Evolutionary conservation across 345 rosid species (phyloP).

Genomic region (Moricandia arvensis): DNA sequence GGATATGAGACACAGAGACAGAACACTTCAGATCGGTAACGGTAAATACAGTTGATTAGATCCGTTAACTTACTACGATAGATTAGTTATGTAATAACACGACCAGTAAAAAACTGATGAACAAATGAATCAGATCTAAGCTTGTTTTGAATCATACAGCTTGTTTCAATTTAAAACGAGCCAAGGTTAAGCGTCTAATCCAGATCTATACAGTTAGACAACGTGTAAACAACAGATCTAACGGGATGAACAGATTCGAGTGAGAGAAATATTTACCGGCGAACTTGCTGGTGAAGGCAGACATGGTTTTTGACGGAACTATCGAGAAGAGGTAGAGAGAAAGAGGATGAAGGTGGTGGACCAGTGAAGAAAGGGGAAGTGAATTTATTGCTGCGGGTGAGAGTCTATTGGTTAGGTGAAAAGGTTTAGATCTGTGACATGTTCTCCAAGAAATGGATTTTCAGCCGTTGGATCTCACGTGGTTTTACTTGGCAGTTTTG

Average conservation of each 20-base stretch:
- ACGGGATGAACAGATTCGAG: not conserved
- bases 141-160: not conserved
- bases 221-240: slow-evolving; percentile 18
- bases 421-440: slow-evolving; percentile 30
- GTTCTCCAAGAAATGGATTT: slow-evolving; percentile 31
- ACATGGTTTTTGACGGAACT: slow-evolving; percentile 44
- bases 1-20: not conserved
- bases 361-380: slow-evolving; percentile 8
- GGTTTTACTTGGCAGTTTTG: slow-evolving; percentile 21
- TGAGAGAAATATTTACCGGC: slow-evolving; percentile 44
- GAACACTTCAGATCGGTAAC: slow-evolving; percentile 7
- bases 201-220: slow-evolving; percentile 7
- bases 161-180: not conserved
- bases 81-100: no score
- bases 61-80: not conserved
- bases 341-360: slow-evolving; percentile 24
- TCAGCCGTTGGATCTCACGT: slow-evolving; percentile 41
- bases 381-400: slow-evolving; percentile 26
- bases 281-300: slow-evolving; percentile 80
- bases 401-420: slow-evolving; percentile 23
- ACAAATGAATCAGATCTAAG: slow-evolving; percentile 20
- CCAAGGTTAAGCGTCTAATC: not conserved
- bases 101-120: not conserved
- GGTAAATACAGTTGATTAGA: not conserved
- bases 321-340: not conserved